These are phyloP conservation scores for Trichophyton simii DNA, from an alignment of 2,329 filamentous ascomycete genomes.

Conservation along the genomic window DNA sequence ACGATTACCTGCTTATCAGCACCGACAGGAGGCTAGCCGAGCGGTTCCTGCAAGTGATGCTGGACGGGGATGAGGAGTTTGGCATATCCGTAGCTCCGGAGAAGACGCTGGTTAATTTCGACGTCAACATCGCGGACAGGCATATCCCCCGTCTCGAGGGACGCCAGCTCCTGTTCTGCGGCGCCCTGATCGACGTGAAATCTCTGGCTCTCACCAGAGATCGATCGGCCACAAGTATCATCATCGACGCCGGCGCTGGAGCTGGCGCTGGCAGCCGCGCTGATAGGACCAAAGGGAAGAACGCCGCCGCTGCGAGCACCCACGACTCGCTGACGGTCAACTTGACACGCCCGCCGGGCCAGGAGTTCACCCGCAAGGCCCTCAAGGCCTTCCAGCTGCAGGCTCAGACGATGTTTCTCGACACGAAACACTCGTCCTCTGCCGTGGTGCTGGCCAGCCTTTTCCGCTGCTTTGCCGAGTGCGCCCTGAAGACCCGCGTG, in stretches of 20 bases:
- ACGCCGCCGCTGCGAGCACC: slow-evolving; percentile 26
- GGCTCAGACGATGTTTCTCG: slow-evolving; percentile 51
- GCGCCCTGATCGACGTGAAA: slow-evolving; percentile 58
- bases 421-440: slow-evolving; percentile 62
- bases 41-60: slow-evolving; percentile 67
- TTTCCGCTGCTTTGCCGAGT: slow-evolving; percentile 60
- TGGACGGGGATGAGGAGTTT: slow-evolving; percentile 62
- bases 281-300: neutral
- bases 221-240: slow-evolving; percentile 25
- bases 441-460: slow-evolving; percentile 61
- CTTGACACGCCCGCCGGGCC: slow-evolving; percentile 56
- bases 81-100: slow-evolving; percentile 62
- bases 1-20: slow-evolving; percentile 87
- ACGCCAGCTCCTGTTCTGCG: slow-evolving; percentile 72
- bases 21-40: slow-evolving; percentile 53
- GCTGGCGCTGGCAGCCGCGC: too few relatives aligned
- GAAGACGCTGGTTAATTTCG: slow-evolving; percentile 82
- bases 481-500: slow-evolving; percentile 59
- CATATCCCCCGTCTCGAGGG: slow-evolving; percentile 40
- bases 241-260: slow-evolving; percentile 36
- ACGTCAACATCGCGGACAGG: slow-evolving; percentile 44
- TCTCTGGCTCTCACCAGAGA: slow-evolving; percentile 67
- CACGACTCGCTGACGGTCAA: slow-evolving; percentile 71
- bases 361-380: slow-evolving; percentile 67
- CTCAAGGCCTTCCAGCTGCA: slow-evolving; percentile 68